Evolutionary conservation across 2,329 filamentous ascomycete species (phyloP).

Genomic region (Phialemonium atrogriseum): DNA sequence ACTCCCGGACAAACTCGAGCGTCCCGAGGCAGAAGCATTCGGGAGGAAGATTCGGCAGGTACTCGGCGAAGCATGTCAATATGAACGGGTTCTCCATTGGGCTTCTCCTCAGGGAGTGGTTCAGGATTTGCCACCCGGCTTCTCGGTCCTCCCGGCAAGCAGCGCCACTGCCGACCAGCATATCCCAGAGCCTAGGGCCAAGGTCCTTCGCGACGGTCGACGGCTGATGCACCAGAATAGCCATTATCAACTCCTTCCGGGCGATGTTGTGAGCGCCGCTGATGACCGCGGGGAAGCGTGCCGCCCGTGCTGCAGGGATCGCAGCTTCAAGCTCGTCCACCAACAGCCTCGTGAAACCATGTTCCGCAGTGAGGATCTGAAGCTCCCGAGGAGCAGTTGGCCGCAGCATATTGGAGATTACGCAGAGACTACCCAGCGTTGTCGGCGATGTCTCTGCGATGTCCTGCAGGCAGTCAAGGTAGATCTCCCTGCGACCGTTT

Average conservation of each 20-base stretch:
- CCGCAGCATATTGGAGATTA: conserved; percentile 43
- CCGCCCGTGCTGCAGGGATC: conserved; percentile 29
- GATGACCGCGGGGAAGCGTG: conserved; percentile 34
- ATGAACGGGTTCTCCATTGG: conserved; percentile 44
- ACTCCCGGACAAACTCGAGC: conserved; percentile 53
- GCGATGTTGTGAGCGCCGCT: conserved; percentile 39
- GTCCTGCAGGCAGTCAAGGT: conserved; percentile 58
- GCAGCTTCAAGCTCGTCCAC: conserved; percentile 57
- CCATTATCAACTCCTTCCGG: conserved; percentile 49
- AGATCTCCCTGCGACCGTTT: conserved; percentile 53
- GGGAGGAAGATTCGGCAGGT: conserved; percentile 49
- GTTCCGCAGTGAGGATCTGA: conserved; percentile 47
- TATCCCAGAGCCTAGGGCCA: conserved; percentile 60
- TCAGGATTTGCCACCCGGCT: conserved; percentile 61
- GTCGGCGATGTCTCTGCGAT: conserved; percentile 55
- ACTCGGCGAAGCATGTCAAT: conserved; percentile 41
- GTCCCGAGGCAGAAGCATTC: conserved; percentile 52
- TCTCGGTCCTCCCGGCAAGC: conserved; percentile 53
- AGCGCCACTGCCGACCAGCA: conserved; percentile 59
- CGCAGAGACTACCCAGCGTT: conserved; percentile 66
- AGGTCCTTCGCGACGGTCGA: conserved; percentile 53
- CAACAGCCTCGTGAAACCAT: conserved; percentile 52
- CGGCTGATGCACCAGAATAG: conserved; percentile 52
- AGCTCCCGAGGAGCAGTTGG: conserved; percentile 42
- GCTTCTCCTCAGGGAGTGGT: conserved; percentile 32